phyloP scores from a whole-genome alignment of 2,329 filamentous ascomycete species.

The Pseudonectria buxi region DNA sequence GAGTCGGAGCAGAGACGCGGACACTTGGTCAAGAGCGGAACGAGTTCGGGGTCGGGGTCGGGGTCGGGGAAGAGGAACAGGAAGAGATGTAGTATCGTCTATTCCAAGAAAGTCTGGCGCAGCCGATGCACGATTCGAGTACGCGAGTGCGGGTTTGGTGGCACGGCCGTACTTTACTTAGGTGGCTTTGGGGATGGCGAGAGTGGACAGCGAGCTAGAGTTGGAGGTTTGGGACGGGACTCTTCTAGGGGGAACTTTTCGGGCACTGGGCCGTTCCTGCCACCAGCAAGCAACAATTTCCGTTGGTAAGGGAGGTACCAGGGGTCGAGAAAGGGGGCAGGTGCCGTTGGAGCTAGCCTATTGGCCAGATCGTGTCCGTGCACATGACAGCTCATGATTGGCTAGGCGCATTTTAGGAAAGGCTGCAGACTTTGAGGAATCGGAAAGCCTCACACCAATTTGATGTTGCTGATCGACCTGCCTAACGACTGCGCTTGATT shows the following conservation, averaged over 20 bases:
- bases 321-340: slow-evolving; percentile 39
- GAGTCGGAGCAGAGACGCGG: slow-evolving; percentile 7
- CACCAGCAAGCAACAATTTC: slow-evolving; percentile 45
- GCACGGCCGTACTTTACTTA: slow-evolving; percentile 13
- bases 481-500: background rate
- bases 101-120: slow-evolving; percentile 23
- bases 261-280: slow-evolving; percentile 30
- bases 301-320: slow-evolving; percentile 31
- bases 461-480: background rate
- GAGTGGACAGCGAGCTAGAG: slow-evolving; percentile 15
- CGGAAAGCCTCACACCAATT: slow-evolving; percentile 17
- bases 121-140: slow-evolving; percentile 9
- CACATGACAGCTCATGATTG: slow-evolving; percentile 26
- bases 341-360: slow-evolving; percentile 25
- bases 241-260: slow-evolving; percentile 34
- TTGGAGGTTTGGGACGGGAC: slow-evolving; percentile 22
- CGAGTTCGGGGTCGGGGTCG: slow-evolving; percentile 24
- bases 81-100: slow-evolving; percentile 7
- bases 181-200: slow-evolving; percentile 17
- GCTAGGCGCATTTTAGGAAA: slow-evolving; percentile 20
- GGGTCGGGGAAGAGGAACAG: background rate
- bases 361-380: slow-evolving; percentile 25
- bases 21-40: slow-evolving; percentile 23
- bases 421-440: slow-evolving; percentile 26
- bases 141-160: slow-evolving; percentile 15